Evolutionary conservation across 441 rosid species (phyloP), one percentile per base, ranked within the genome.

Genomic region (Adansonia grandidieri): DNA sequence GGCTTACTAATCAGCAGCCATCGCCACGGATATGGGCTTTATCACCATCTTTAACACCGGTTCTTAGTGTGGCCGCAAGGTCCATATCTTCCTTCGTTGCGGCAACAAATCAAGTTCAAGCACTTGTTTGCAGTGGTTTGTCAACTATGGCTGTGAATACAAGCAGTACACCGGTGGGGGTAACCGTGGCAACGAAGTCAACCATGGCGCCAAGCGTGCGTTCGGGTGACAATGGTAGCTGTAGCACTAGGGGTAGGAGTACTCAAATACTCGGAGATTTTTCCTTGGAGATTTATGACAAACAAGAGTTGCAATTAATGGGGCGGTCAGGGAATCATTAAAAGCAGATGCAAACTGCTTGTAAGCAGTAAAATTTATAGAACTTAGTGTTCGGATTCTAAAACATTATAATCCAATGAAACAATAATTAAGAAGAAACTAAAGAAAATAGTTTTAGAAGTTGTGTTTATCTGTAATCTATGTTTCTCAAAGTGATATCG

Each of bases 261-360:
- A 63, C 89, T 15, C 86, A 85, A 76, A 75, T 85, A 86, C 79
- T 86, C 8, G 79, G 89, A 57, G 90, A 89, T 61, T 86, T 87
- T 78, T 85, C 89, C 24, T 63, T 86, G 73, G 89, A 89, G 76
- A 87, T 86, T 51, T 86, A 85, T 69, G 92, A 85, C 2, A 86
- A 87, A 80, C 79, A 78, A 53, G 90, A 86, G 73, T 51, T 89
- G 80, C 89, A 89, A 80, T 79, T 86, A 9, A 85, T 87, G 89
- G 84, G 85, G 2, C 60, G 81, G 13, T 13, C 84, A 2, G 74
- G 73, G 68, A 73, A 56, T 17, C 62, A 75, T 54, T 50, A 67
- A 44, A 19, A 58, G n/a, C 75, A 63, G 1, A 17, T 28, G 45
- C 64, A 64, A 64, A 11, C 20, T 65, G 40, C 53, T 65, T 51